These are phyloP conservation scores for Pseudopyrenochaeta lycopersici DNA, from an alignment of 2,329 filamentous ascomycete genomes.

Conservation along the genomic window DNA sequence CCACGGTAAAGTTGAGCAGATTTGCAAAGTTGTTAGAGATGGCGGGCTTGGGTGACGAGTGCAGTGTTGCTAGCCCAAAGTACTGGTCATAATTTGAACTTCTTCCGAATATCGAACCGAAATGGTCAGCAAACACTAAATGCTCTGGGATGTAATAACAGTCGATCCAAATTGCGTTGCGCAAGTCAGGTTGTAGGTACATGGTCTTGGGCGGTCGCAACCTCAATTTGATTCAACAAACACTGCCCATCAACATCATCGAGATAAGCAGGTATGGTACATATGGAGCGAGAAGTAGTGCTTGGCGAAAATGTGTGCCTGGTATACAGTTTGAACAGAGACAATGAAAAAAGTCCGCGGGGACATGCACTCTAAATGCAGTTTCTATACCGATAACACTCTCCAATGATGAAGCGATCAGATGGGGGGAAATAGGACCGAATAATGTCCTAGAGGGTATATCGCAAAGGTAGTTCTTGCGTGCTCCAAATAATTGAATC, in stretches of 20 bases:
- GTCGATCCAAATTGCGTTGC: neutral
- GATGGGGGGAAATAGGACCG: neutral
- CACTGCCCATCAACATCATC: neutral
- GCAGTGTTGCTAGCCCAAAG: too few species aligned
- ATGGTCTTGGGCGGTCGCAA: neutral
- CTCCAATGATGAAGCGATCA: neutral
- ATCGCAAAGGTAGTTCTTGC: slow-evolving; percentile 16
- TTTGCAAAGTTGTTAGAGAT: too few species aligned
- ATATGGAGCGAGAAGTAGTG: neutral
- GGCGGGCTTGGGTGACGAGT: too few species aligned
- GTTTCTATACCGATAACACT: slow-evolving; percentile 2
- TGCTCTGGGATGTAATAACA: neutral
- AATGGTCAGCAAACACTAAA: neutral
- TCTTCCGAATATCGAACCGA: neutral
- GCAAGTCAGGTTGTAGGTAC: neutral
- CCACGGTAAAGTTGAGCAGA: too few species aligned
- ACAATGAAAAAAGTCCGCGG: slow-evolving; percentile 18
- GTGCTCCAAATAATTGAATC: slow-evolving; percentile 9
- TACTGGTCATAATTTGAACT: neutral
- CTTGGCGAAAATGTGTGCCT: neutral
- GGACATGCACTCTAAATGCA: slow-evolving; percentile 24
- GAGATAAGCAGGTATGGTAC: neutral
- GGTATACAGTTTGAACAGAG: neutral
- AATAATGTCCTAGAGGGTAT: slow-evolving; percentile 17
- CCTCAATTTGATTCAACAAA: neutral